Base-by-base conservation (phyloP, 2,329 filamentous ascomycete genomes). In the Apiospora hydei region DNA sequence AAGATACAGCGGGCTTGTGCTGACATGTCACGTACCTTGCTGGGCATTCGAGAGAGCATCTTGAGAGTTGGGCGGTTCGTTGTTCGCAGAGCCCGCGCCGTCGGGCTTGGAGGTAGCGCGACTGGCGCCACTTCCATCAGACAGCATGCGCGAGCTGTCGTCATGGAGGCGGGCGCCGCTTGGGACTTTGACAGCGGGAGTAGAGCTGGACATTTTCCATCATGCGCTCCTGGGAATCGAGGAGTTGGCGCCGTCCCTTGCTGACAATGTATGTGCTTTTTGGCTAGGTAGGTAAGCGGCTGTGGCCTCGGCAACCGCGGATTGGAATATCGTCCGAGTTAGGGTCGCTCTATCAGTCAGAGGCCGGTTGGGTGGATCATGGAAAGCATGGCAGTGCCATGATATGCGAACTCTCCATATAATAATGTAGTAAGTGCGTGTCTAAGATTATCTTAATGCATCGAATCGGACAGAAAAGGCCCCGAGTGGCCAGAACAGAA, bases 141-240 rank as follows among this genome's bases (percentile, higher is more conserved):
- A 64, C 57, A 64, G 11, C 57, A 64, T 41, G 57, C 57, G 57
- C 18, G 41, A 21, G 66, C 66, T 47, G n/a, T 38, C 47, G 47
- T 69, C 68, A 53, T 69, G 47, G 41, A 14, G 70, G 69, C 70
- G 73, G 57, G 73, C 71, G 75, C 74, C 77, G 69, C 78, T 74
- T 71, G 64, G 70, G 72, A 71, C 74, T 71, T 72, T 71, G 44
- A 76, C 74, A 73, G 74, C 74, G 75, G 74, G 70, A 68, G 75
- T 67, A 69, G 75, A 75, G 72, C 73, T 75, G 74, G 78, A 77
- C 78, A 79, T 80, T 68, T 77, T 75, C 78, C 78, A 78, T 79
- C 72, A 73, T 79, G 67, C 47, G 34, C 7, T 41, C 41, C 34
- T 13, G 57, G 8, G 18, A 41, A 21, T 64, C 34, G n/a, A 41